Conservation (phyloP, 768 basidiomycete species). For the Lentinus tigrinus region DNA sequence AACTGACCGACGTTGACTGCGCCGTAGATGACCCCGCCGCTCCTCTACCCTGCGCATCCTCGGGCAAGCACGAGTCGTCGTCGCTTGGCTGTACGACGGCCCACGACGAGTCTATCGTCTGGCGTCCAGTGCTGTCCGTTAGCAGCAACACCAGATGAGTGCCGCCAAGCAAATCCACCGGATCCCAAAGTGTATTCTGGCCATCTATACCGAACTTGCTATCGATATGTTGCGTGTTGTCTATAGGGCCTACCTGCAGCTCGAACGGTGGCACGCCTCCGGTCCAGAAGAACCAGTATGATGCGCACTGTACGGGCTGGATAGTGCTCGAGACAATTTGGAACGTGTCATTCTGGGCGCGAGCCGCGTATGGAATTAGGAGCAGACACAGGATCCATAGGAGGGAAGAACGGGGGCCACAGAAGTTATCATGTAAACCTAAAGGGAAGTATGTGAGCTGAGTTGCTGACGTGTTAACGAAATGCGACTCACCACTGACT, state of each 20-base stretch:
- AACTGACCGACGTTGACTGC: background rate
- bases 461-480: too few species aligned
- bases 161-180: background rate
- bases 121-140: background rate
- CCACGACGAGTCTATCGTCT: background rate
- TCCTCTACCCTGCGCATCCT: background rate
- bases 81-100: background rate
- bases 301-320: background rate
- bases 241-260: background rate
- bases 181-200: background rate
- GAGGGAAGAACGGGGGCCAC: too few species aligned
- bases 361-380: too few species aligned
- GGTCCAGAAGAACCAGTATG: background rate
- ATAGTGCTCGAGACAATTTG: background rate
- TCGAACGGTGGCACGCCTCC: background rate
- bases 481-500: too few species aligned
- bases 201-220: background rate
- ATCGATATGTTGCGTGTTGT: background rate
- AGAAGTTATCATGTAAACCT: too few species aligned
- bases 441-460: too few species aligned
- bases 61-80: background rate
- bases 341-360: background rate
- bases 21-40: too few species aligned
- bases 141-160: background rate
- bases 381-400: too few species aligned